These are phyloP conservation scores for Wickerhamomyces tratensis DNA, from an alignment of 805 yeast species.

Conservation along the genomic window DNA sequence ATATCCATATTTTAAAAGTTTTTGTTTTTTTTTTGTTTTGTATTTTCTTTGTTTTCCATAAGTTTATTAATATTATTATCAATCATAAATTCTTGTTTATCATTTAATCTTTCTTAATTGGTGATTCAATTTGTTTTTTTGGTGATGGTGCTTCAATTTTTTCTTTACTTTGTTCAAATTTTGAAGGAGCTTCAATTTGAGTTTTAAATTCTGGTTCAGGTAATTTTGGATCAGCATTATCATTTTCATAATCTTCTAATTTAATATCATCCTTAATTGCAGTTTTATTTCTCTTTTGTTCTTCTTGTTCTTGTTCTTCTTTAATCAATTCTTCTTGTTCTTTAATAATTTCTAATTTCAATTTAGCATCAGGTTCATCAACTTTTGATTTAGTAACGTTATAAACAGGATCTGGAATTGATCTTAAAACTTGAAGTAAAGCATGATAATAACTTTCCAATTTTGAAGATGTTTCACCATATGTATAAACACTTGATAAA, in stretches of 20 bases:
- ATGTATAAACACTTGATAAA: slow-evolving; percentile 82
- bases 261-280: slow-evolving; percentile 27
- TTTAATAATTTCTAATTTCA: slow-evolving; percentile 61
- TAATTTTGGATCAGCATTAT: neutral
- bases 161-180: no score
- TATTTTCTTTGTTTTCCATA: no score
- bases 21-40: no score
- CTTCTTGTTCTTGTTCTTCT: slow-evolving; percentile 75
- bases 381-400: slow-evolving; percentile 92
- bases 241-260: slow-evolving; percentile 27
- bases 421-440: slow-evolving; percentile 72
- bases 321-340: slow-evolving; percentile 79
- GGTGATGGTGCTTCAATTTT: no score
- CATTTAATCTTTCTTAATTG: no score
- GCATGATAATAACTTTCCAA: slow-evolving; percentile 70
- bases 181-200: neutral
- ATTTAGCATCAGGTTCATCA: slow-evolving; percentile 45
- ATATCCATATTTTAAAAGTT: no score
- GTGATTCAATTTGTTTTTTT: no score
- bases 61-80: no score
- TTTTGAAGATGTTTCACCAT: slow-evolving; percentile 52
- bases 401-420: slow-evolving; percentile 91
- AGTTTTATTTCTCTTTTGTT: slow-evolving; percentile 36
- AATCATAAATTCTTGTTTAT: no score
- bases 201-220: neutral